phyloP scores from a whole-genome alignment of 768 basidiomycete genomes.

The Cystofilobasidium capitatum region DNA sequence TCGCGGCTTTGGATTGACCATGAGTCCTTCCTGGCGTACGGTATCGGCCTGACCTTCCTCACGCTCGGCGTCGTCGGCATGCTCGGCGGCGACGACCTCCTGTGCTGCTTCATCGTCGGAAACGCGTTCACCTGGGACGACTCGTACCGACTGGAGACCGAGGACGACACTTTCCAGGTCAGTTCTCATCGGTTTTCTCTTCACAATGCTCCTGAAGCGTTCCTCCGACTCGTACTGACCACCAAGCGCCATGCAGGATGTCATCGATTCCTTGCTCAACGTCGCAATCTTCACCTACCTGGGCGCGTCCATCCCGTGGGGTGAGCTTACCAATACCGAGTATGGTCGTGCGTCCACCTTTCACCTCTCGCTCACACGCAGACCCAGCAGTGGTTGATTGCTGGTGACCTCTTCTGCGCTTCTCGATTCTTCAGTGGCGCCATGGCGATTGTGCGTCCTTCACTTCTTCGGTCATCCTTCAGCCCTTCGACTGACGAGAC shows the following conservation, averaged over 20 bases:
- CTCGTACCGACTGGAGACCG: constrained; percentile 30
- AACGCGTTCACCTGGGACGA: constrained; percentile 35
- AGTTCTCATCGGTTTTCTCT: not conserved
- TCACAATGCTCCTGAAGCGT: not conserved
- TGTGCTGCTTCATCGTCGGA: constrained; percentile 31
- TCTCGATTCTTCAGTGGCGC: constrained; percentile 29
- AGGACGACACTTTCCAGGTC: constrained; percentile 15
- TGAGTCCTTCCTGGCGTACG: constrained; percentile 39
- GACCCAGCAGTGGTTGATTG: too few relatives aligned
- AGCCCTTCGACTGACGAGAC: too few relatives aligned
- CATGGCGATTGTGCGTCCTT: constrained; percentile 36
- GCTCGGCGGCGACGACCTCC: constrained; percentile 42
- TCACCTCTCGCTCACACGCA: not conserved
- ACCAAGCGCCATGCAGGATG: not conserved
- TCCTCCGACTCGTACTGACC: not conserved
- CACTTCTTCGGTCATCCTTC: too few relatives aligned
- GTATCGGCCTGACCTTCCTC: constrained; percentile 40
- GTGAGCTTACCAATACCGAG: constrained; percentile 30
- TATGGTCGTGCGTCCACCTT: constrained; percentile 1
- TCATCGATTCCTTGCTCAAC: constrained; percentile 24
- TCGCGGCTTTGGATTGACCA: constrained; percentile 37
- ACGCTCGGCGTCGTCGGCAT: constrained; percentile 40
- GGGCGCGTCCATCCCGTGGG: constrained; percentile 41
- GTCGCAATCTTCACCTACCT: constrained; percentile 39
- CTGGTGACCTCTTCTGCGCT: not conserved